Evolutionary conservation across 495 filamentous ascomycete species (phyloP).

Genomic region (Tuber brumale): DNA sequence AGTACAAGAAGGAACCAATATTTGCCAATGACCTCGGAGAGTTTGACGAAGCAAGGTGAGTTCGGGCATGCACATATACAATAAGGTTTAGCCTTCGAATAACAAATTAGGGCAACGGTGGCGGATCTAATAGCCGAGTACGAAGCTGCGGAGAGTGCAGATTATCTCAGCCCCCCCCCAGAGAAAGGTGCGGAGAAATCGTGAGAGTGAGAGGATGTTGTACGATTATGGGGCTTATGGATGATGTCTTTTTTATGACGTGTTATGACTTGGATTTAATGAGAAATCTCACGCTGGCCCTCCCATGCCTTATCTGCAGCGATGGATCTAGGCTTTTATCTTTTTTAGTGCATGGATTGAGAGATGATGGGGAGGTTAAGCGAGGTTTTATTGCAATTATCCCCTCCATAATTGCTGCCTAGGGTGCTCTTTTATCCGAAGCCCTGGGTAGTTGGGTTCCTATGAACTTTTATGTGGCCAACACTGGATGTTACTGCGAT

Average conservation of each 20-base stretch:
- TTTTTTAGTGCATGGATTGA: not conserved
- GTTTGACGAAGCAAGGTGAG: slow-evolving; percentile 73
- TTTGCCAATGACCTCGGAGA: slow-evolving; percentile 86
- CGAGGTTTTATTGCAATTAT: not conserved
- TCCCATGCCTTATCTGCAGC: not conserved
- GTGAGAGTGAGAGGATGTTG: slow-evolving; percentile 3
- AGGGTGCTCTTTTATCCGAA: not conserved
- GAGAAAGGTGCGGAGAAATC: slow-evolving; percentile 28
- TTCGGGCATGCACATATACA: not conserved
- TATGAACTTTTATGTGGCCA: not conserved
- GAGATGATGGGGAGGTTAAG: not conserved
- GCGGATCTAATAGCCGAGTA: slow-evolving; percentile 86
- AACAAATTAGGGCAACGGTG: slow-evolving; percentile 59
- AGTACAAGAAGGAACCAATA: slow-evolving; percentile 87
- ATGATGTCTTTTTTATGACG: not conserved
- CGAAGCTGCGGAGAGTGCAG: slow-evolving; percentile 82
- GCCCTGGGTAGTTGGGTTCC: not conserved
- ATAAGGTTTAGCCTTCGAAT: not conserved
- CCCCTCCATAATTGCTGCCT: not conserved
- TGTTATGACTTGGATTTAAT: slow-evolving; percentile 1
- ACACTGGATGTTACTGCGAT: not conserved
- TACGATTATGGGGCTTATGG: not conserved
- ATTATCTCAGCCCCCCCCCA: slow-evolving; percentile 60
- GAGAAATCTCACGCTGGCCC: not conserved
- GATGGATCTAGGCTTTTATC: not conserved